phyloP scores from a whole-genome alignment of 148 eudicot genomes.

The Chenopodium album region DNA sequence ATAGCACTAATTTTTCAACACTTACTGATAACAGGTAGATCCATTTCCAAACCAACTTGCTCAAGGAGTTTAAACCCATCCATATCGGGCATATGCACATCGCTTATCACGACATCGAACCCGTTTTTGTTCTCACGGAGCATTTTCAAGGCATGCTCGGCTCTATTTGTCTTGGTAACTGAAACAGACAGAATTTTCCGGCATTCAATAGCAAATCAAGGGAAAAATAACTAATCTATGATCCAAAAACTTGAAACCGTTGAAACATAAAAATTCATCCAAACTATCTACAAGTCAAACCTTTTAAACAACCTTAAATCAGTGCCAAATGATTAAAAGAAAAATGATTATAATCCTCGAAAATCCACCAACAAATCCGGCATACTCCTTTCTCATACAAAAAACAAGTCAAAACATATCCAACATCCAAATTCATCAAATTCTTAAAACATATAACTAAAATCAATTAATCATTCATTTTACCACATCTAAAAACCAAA shows the following conservation, averaged over 20 bases:
- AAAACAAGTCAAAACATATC: neutral
- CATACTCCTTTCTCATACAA: neutral
- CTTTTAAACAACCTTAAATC: conserved; percentile 4
- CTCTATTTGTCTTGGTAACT: conserved; percentile 85
- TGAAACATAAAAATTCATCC: neutral
- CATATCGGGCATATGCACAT: conserved; percentile 98
- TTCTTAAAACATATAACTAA: neutral
- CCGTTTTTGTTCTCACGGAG: conserved; percentile 69
- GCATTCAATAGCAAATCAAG: conserved; percentile 9
- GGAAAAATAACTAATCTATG: neutral
- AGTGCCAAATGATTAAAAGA: neutral
- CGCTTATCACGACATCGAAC: conserved; percentile 82
- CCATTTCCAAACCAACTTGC: conserved; percentile 84
- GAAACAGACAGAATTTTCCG: conserved; percentile 24
- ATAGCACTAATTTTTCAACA: neutral
- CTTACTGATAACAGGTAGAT: conserved; percentile 91
- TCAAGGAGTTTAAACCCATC: conserved; percentile 94
- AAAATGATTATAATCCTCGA: neutral
- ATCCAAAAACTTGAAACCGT: neutral
- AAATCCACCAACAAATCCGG: conserved; percentile 1
- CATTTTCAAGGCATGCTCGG: conserved; percentile 58
- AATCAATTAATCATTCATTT: neutral
- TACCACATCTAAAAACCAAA: neutral
- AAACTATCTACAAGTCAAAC: conserved; percentile 22
- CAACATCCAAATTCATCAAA: conserved; percentile 4